phyloP scores from a whole-genome alignment of 192 early-diverging fungal species.

The Coemansia sp. region DNA sequence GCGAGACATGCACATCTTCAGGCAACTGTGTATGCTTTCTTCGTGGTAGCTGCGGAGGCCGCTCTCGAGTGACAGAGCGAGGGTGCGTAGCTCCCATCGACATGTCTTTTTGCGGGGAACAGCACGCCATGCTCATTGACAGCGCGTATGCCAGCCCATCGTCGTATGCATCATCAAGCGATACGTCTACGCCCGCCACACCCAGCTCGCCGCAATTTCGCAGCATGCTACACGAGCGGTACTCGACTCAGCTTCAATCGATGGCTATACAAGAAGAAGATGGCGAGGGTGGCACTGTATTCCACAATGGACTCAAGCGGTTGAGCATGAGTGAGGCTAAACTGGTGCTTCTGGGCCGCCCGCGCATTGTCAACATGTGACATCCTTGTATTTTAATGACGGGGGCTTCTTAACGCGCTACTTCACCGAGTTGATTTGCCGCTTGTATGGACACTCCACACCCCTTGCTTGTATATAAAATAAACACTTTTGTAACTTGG shows the following conservation, averaged over 20 bases:
- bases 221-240: slow-evolving; percentile 27
- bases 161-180: slow-evolving; percentile 20
- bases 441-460: neutral
- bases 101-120: neutral
- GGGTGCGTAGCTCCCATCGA: slow-evolving; percentile 1
- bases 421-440: neutral
- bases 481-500: neutral
- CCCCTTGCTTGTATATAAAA: neutral
- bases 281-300: slow-evolving; percentile 32
- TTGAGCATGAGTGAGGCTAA: slow-evolving; percentile 36
- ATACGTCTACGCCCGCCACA: slow-evolving; percentile 1
- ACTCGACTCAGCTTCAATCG: slow-evolving; percentile 10
- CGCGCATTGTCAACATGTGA: slow-evolving; percentile 43
- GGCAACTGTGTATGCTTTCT: neutral
- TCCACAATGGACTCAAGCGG: slow-evolving; percentile 45
- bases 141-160: neutral
- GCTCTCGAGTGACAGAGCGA: neutral
- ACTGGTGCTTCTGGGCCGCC: slow-evolving; percentile 24
- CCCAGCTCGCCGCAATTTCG: slow-evolving; percentile 16
- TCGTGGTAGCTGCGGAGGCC: neutral
- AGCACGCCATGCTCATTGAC: neutral
- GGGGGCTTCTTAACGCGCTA: neutral
- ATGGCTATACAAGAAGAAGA: slow-evolving; percentile 42
- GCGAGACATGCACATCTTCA: neutral
- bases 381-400: neutral